phyloP scores from a whole-genome alignment of 2,329 filamentous ascomycete species.

The Colletotrichum sp. region DNA sequence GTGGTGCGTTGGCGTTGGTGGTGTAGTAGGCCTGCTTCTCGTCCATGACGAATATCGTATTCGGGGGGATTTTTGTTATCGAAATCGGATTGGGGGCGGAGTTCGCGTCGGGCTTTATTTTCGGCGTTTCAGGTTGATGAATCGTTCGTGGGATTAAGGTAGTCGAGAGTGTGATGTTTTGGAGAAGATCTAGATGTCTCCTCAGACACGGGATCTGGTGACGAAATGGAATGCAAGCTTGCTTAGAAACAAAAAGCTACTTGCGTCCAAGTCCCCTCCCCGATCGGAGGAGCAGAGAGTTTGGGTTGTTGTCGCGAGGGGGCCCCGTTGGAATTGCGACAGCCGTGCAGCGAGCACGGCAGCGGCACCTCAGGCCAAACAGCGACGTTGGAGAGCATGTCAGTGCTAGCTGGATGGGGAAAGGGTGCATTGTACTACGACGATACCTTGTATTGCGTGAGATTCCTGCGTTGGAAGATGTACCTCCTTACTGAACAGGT shows the following conservation, averaged over 20 bases:
- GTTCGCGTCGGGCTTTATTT: background rate
- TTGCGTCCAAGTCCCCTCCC: background rate
- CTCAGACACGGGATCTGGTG: background rate
- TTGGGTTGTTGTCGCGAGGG: constrained; percentile 9
- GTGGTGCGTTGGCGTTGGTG: background rate
- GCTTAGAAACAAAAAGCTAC: background rate
- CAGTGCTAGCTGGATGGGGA: constrained; percentile 1
- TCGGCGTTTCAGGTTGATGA: background rate
- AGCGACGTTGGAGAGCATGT: background rate
- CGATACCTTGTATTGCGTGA: background rate
- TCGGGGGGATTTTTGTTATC: background rate
- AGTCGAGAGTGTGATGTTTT: background rate
- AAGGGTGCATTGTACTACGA: background rate
- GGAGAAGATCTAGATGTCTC: background rate
- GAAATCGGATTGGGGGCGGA: background rate
- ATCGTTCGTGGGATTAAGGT: background rate
- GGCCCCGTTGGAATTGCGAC: constrained; percentile 13
- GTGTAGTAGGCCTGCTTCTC: constrained; percentile 16
- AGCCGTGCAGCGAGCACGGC: background rate
- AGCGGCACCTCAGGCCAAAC: background rate
- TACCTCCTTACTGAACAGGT: background rate
- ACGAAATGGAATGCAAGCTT: background rate
- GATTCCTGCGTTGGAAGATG: background rate
- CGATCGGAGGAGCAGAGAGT: background rate
- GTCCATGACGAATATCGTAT: constrained; percentile 8